Conservation (phyloP, 768 basidiomycete genomes). For the Leccinum incarnatum region DNA sequence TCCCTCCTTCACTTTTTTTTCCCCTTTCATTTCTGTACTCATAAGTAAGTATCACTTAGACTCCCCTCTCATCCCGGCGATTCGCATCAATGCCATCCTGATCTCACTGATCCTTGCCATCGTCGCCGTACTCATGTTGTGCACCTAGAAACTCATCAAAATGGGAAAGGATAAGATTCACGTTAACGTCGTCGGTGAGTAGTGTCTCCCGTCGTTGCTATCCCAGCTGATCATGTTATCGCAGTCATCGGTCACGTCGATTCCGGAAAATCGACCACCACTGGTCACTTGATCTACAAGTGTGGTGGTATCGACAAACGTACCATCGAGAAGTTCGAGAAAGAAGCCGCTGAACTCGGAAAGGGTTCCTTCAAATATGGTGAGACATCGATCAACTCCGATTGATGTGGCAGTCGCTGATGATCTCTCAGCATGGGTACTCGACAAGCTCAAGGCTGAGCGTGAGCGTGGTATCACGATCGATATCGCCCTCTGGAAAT, state of each 20-base stretch:
- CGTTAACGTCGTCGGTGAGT: conserved; percentile 96
- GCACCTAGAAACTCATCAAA: conserved; percentile 52
- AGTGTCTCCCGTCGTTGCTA: conserved; percentile 17
- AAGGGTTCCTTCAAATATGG: conserved; percentile 99
- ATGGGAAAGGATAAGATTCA: conserved; percentile 97
- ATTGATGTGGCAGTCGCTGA: conserved; percentile 19
- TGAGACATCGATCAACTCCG: conserved; percentile 39
- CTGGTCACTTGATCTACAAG: conserved; percentile 99
- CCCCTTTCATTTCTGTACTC: conserved; percentile 38
- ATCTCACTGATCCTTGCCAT: conserved; percentile 27
- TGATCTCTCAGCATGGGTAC: conserved; percentile 83
- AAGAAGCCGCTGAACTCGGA: conserved; percentile 99
- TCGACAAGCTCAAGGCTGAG: conserved; percentile 99
- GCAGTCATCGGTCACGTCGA: conserved; percentile 98
- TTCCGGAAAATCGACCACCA: conserved; percentile 99
- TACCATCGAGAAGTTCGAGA: conserved; percentile 99
- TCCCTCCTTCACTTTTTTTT: conserved; percentile 28
- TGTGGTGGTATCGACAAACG: conserved; percentile 99
- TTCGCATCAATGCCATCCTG: conserved; percentile 18
- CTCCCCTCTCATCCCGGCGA: conserved; percentile 15
- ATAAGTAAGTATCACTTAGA: conserved; percentile 38
- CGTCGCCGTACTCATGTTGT: conserved; percentile 13
- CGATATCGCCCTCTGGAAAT: conserved; percentile 99
- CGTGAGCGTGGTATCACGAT: conserved; percentile 99
- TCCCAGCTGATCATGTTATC: conserved; percentile 30